A percentile compares a stretch with the other conserved stretches of the same genome.
Conservation (phyloP, 1,284 basidiomycete species). For the Phellopilus nigrolimitatus region DNA sequence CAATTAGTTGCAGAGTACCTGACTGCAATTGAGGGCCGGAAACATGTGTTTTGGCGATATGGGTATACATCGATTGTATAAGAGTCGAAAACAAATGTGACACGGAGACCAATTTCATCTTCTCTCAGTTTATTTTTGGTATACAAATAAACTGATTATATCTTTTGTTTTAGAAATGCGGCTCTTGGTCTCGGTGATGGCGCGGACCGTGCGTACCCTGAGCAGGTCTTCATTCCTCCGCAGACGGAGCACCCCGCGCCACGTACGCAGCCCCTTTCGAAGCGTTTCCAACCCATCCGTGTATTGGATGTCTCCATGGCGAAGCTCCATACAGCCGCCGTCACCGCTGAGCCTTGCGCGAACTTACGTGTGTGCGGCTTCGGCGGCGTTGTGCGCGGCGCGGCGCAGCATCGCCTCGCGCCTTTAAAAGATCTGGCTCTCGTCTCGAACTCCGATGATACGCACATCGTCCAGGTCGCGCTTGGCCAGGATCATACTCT, state of each 20-base stretch:
- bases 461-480: conserved; percentile 60
- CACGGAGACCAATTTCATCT: no score
- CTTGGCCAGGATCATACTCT: conserved; percentile 94
- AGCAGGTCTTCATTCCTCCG: conserved; percentile 57
- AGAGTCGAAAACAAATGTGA: no score
- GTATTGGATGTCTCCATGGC: conserved; percentile 74
- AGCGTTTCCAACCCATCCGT: conserved; percentile 54
- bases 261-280: conserved; percentile 28
- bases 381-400: conserved; percentile 78
- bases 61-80: no score
- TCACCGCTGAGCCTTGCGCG: conserved; percentile 69
- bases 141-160: background rate
- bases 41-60: no score
- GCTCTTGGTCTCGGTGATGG: conserved; percentile 81
- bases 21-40: no score
- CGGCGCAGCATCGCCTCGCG: conserved; percentile 56
- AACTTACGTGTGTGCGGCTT: conserved; percentile 86
- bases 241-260: conserved; percentile 22
- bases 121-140: no score
- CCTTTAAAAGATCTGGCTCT: conserved; percentile 11
- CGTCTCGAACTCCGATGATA: no score
- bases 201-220: conserved; percentile 77
- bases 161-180: conserved; percentile 60
- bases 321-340: conserved; percentile 77
- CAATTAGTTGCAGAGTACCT: no score